Percentiles rank a stretch among this genome's conserved stretches.
These are phyloP conservation scores for Syzygium aqueum DNA, from an alignment of 345 rosid species.

Conservation along the genomic window DNA sequence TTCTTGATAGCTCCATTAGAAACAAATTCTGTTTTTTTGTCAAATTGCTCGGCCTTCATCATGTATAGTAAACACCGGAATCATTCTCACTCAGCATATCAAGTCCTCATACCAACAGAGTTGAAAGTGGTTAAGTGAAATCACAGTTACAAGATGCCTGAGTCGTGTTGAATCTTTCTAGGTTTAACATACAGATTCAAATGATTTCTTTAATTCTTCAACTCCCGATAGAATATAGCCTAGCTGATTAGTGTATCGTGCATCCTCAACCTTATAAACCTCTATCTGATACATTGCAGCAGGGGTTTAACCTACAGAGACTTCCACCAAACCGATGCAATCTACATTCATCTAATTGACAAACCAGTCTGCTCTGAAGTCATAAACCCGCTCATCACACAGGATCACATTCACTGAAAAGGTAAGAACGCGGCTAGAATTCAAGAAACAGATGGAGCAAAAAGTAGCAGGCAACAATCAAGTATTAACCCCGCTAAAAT, in stretches of 20 bases:
- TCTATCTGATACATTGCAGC: not conserved
- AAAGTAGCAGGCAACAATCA: not conserved
- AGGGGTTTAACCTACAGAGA: not conserved
- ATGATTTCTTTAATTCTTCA: not conserved
- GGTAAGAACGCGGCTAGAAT: not conserved
- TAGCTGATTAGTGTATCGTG: not conserved
- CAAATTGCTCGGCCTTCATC: not conserved
- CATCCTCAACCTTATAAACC: not conserved
- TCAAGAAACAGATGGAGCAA: too few relatives aligned
- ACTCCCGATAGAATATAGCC: not conserved
- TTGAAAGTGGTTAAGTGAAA: not conserved
- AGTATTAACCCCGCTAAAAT: not conserved
- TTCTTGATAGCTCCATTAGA: not conserved
- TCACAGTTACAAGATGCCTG: not conserved
- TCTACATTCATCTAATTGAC: not conserved
- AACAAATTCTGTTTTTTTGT: not conserved
- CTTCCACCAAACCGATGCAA: not conserved
- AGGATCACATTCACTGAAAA: not conserved
- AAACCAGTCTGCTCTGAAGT: not conserved
- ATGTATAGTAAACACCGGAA: not conserved
- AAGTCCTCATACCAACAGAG: not conserved
- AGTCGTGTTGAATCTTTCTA: not conserved
- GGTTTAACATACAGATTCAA: not conserved
- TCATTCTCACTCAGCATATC: not conserved
- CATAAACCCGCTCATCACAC: not conserved